phyloP scores from a whole-genome alignment of 1,284 basidiomycete species.

The Boletus calvinii region DNA sequence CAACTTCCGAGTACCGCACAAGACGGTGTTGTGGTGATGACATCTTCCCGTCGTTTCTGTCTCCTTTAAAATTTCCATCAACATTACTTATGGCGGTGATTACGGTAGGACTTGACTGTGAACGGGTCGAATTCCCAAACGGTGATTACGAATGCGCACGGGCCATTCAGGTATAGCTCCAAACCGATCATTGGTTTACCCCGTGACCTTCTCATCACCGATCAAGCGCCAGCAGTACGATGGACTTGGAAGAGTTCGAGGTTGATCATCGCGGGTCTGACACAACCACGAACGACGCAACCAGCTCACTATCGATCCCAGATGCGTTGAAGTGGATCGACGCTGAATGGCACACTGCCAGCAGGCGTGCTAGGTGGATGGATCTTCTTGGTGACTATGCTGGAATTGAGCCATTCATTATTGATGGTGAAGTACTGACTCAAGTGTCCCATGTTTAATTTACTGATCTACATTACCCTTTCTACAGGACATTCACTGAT shows the following conservation, averaged over 20 bases:
- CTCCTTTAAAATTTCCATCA: no score
- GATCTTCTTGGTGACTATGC: constrained; percentile 70
- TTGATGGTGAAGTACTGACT: constrained; percentile 50
- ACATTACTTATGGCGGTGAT: no score
- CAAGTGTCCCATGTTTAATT: not conserved
- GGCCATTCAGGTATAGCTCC: constrained; percentile 9
- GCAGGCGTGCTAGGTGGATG: constrained; percentile 55
- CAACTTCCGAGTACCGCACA: no score
- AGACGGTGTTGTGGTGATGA: no score
- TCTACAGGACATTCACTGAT: constrained; percentile 59
- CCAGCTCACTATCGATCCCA: constrained; percentile 10
- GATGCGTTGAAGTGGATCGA: constrained; percentile 36
- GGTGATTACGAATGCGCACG: constrained; percentile 14
- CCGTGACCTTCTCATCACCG: not conserved
- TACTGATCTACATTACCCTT: not conserved
- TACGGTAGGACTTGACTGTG: no score
- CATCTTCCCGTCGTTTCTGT: no score
- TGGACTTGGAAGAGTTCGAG: constrained; percentile 36
- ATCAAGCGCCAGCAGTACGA: constrained; percentile 2
- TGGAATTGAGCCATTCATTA: constrained; percentile 62
- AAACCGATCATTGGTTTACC: no score
- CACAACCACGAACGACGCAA: not conserved
- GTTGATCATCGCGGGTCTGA: constrained; percentile 4
- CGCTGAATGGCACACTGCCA: constrained; percentile 40
- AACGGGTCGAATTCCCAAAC: not conserved